A percentile compares a stretch with the other conserved stretches of the same genome.
These are phyloP conservation scores for Nothopassalora personata DNA, from an alignment of 2,329 filamentous ascomycete genomes.

Conservation along the genomic window DNA sequence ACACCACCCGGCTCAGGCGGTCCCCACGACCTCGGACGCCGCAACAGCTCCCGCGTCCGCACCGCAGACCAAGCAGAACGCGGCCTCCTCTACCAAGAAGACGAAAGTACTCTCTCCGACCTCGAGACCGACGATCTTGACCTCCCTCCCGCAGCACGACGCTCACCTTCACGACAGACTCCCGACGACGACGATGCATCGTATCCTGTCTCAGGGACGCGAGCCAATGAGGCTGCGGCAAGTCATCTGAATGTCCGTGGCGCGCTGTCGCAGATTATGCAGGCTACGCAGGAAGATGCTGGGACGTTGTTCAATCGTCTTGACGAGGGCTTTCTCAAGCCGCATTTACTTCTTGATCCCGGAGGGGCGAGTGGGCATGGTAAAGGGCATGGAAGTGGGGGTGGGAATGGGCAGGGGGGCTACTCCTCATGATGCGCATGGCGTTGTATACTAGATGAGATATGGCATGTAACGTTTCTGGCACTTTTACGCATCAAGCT, in stretches of 20 bases:
- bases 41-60: constrained; percentile 46
- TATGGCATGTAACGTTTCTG: not conserved
- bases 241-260: constrained; percentile 56
- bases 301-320: constrained; percentile 85
- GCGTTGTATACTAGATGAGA: not conserved
- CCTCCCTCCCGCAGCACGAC: constrained; percentile 52
- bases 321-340: constrained; percentile 95
- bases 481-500: not conserved
- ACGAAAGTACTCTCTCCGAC: constrained; percentile 41
- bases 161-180: constrained; percentile 38
- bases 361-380: constrained; percentile 17
- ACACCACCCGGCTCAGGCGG: constrained; percentile 41
- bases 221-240: constrained; percentile 19
- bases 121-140: constrained; percentile 53
- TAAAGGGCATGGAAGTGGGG: constrained; percentile 11
- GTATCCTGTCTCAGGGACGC: constrained; percentile 39
- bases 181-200: constrained; percentile 20
- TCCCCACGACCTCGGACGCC: constrained; percentile 40
- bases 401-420: constrained; percentile 5
- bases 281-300: constrained; percentile 74
- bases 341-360: constrained; percentile 74
- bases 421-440: not conserved
- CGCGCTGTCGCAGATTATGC: constrained; percentile 75
- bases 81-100: constrained; percentile 48
- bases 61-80: constrained; percentile 47